Percentiles rank a stretch among this genome's conserved stretches.
phyloP scores from a whole-genome alignment of 2,329 filamentous ascomycete species.

The Alternaria rosae region DNA sequence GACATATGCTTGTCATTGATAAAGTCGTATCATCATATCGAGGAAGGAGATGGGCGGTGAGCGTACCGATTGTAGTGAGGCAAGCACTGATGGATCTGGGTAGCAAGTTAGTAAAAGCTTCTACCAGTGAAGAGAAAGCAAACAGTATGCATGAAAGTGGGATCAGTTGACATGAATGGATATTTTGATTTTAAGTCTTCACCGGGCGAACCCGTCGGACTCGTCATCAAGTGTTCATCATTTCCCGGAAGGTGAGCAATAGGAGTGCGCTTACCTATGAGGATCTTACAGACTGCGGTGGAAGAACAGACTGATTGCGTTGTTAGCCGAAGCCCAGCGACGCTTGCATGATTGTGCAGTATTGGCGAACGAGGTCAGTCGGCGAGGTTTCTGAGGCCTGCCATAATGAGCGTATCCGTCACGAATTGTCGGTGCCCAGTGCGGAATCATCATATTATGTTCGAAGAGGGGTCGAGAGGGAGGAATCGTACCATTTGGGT shows the following conservation, averaged over 20 bases:
- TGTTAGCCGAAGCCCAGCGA: conserved; percentile 19
- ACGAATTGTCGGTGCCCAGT: conserved; percentile 94
- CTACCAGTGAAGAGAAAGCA: neutral
- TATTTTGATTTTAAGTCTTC: conserved; percentile 65
- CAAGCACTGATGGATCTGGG: conserved; percentile 16
- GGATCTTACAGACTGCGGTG: neutral
- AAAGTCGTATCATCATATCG: conserved; percentile 80
- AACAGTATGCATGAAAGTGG: neutral
- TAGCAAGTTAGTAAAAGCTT: conserved; percentile 12
- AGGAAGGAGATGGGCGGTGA: conserved; percentile 6
- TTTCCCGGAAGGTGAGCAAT: conserved; percentile 23
- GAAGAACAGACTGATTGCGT: neutral
- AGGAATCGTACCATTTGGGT: conserved; percentile 33
- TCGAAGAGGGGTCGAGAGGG: conserved; percentile 16
- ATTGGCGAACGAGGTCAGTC: conserved; percentile 70
- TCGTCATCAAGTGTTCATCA: conserved; percentile 73
- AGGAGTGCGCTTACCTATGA: conserved; percentile 27
- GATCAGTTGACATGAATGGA: conserved; percentile 73
- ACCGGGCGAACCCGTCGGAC: conserved; percentile 76
- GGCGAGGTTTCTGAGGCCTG: conserved; percentile 99
- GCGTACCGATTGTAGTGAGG: conserved; percentile 28
- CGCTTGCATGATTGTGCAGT: neutral
- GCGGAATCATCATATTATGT: conserved; percentile 79
- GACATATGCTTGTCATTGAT: conserved; percentile 98
- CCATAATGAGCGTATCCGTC: conserved; percentile 86